Base-by-base conservation (phyloP, 768 basidiomycete species). In the Crucibulum laeve region DNA sequence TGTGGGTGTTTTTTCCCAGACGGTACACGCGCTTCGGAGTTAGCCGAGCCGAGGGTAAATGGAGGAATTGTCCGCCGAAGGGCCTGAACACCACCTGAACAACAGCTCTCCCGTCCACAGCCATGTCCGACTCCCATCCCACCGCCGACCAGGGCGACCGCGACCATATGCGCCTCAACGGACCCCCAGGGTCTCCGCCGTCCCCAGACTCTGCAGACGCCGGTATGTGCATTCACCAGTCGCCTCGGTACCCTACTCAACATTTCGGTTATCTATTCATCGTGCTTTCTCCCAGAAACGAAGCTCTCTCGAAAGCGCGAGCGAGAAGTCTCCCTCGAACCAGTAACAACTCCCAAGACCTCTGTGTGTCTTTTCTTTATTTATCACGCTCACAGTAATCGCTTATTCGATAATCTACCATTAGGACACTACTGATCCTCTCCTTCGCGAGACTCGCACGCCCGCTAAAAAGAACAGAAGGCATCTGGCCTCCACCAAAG, bases 401-500 rank as follows among this genome's bases (percentile, higher is more conserved):
- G 17, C 44, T 46, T 38, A 38, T 32, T 38, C 41, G 38, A 25
- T 40, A 40, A 40, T 14, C 11, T 30, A 41, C 44, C 44, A 45
- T 26, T 57, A 77, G 76, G 74, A 74, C 42, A 47, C n/a, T n/a
- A n/a, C 53, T 42, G 73, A 74, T 62, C 50, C 58, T 24, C 44
- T 55, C 14, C 54, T 47, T 46, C 62, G 58, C 54, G 72, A 81
- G 37, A 63, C 71, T 30, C 74, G 73, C 26, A 77, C 79, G 3
- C 85, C 84, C 1, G 77, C 84, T 28, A 89, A 90, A 74, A 89
- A 86, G 71, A 87, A 88, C 53, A 71, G 84, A 40, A 67, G 76
- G 21, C 68, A 72, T 10, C 67, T 88, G 40, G 82, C 77, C 52
- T 60, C 79, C 40, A 80, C 84, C 0, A 73, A 73, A 44, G 82